Evolutionary conservation across 495 filamentous ascomycete genomes (phyloP), one percentile per base, ranked within the genome.

Genomic region (Trichocladium antarcticum): DNA sequence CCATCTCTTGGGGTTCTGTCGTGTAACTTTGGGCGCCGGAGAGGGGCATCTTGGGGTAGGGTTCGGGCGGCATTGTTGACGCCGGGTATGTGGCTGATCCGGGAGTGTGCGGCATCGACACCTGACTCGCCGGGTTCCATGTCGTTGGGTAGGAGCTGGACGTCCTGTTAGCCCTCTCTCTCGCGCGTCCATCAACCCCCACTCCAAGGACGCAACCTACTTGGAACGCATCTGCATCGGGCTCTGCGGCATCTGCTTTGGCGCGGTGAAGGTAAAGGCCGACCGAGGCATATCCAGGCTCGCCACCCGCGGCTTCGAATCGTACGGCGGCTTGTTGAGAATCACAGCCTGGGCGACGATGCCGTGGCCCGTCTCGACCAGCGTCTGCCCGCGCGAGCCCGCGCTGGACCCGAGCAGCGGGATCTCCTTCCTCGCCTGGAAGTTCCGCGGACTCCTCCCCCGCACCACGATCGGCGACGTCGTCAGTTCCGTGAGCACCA

Each of bases 391-490:
- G 29, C 84, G 68, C n/a, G 81, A 83, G 39, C 80, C 79, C 9
- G 77, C 78, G 32, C 81, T 82, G 27, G 81, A 84, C 12, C 82
- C 82, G 28, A 83, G 72, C 19, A 89, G 68, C 15, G 84, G 82
- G 19, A 85, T 78, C 58, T 89, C 84, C 57, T 85, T 86, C 47
- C 83, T 70, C 28, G 81, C 79, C 59, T 85, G 82, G 56, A 89
- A 89, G 56, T 89, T 89, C 43, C 84, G 75, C 15, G 84, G 84
- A 54, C 84, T 87, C 51, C 84, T 77, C 37, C 84, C 84, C 36
- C 84, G 76, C 22, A 89, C 84, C 35, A 89, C 83, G 47, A 89
- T 82, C 3, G 84, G 82, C 14, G 81, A 80, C 14, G 84, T 88
- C 31, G 78, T 75, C 28, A 82, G 75, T 62, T 89, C 84, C 24